Percentiles rank a stretch among this genome's conserved stretches.
phyloP scores from a whole-genome alignment of 371 early-diverging fungal genomes.

The Mortierella sp. region DNA sequence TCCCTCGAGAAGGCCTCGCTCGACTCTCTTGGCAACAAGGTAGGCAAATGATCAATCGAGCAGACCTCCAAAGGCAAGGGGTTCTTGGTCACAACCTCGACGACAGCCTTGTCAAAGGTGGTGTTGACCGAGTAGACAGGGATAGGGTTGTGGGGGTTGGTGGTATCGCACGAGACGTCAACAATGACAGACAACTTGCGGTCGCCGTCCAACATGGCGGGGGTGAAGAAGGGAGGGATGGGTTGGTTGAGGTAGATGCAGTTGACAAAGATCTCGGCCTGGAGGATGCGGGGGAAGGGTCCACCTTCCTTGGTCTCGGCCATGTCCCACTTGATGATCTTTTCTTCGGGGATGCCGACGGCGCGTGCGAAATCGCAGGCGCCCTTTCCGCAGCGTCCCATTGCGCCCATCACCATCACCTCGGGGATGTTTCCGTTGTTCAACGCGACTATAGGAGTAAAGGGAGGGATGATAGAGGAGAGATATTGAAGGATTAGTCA shows the following conservation, averaged over 20 bases:
- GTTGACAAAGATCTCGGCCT: conserved; percentile 96
- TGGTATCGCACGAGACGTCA: conserved; percentile 97
- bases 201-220: conserved; percentile 76
- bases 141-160: conserved; percentile 97
- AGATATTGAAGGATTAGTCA: conserved; percentile 20
- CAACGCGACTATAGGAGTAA: conserved; percentile 29
- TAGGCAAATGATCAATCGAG: conserved; percentile 97
- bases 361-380: conserved; percentile 88
- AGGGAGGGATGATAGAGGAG: neutral
- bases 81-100: conserved; percentile 74
- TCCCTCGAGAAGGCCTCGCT: conserved; percentile 90
- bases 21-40: conserved; percentile 93
- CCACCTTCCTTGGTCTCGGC: conserved; percentile 94
- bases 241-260: conserved; percentile 94
- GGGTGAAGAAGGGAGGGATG: conserved; percentile 96
- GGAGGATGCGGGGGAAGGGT: conserved; percentile 93
- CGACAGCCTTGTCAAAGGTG: conserved; percentile 93
- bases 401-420: conserved; percentile 97
- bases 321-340: conserved; percentile 96
- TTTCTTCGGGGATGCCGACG: conserved; percentile 89
- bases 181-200: conserved; percentile 87
- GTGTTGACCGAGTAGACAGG: conserved; percentile 93
- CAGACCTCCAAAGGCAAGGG: conserved; percentile 86
- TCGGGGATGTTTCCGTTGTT: conserved; percentile 79
- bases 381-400: conserved; percentile 96